Conservation (phyloP, 1,284 basidiomycete species). For the Taiwanofungus camphoratus region DNA sequence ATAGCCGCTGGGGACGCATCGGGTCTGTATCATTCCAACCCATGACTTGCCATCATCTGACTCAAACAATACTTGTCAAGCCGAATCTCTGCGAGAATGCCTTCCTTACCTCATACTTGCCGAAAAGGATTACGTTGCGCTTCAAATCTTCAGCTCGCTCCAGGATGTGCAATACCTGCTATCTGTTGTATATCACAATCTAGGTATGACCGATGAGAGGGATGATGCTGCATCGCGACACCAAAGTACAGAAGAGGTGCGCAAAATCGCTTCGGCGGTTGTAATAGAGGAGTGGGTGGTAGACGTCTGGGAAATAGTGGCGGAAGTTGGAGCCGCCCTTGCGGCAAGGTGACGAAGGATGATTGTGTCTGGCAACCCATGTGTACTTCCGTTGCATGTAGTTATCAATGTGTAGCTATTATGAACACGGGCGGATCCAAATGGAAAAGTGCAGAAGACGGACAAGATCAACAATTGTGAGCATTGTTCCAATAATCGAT, state of each 20-base stretch:
- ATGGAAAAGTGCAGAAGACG: too few relatives aligned
- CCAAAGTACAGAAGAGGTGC: conserved; percentile 36
- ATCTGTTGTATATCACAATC: conserved; percentile 65
- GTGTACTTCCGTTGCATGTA: too few relatives aligned
- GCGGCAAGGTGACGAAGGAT: conserved; percentile 36
- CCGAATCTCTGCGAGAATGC: conserved; percentile 46
- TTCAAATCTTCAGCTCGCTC: conserved; percentile 54
- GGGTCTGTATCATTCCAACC: conserved; percentile 11
- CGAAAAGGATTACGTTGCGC: conserved; percentile 51
- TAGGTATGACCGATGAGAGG: conserved; percentile 48
- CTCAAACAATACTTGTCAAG: conserved; percentile 22
- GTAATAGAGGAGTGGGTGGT: conserved; percentile 47
- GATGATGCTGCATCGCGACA: conserved; percentile 50
- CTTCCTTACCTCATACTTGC: conserved; percentile 56
- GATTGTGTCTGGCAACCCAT: too few relatives aligned
- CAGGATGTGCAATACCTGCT: conserved; percentile 67
- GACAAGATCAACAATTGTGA: too few relatives aligned
- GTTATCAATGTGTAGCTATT: too few relatives aligned
- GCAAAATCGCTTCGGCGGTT: conserved; percentile 34
- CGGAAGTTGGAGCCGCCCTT: conserved; percentile 50
- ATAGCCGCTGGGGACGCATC: conserved; percentile 37
- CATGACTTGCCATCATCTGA: background rate
- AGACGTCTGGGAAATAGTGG: conserved; percentile 53
- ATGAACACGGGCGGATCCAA: too few relatives aligned
- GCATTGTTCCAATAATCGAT: too few relatives aligned